These are phyloP conservation scores for Persicaria maculosa DNA, from an alignment of 148 eudicot genomes.

Conservation along the genomic window DNA sequence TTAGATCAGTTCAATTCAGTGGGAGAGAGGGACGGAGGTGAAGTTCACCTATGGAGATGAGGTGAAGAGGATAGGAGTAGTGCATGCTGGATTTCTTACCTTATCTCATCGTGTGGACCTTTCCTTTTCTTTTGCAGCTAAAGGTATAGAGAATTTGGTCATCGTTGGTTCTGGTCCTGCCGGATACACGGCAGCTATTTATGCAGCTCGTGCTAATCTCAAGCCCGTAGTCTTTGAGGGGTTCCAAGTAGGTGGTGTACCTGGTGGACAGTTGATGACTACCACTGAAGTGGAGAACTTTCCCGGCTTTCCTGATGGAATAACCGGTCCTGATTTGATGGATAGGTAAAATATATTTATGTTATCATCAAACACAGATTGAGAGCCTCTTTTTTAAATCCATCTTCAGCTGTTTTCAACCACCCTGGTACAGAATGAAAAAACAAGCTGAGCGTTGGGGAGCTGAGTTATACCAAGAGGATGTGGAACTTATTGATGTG, in stretches of 20 bases:
- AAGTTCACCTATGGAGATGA: neutral
- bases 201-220: constrained; percentile 97
- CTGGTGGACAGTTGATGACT: constrained; percentile 99
- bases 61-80: neutral
- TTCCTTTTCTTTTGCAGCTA: constrained; percentile 33
- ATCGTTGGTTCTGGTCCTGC: constrained; percentile 99
- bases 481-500: constrained; percentile 86
- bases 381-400: neutral
- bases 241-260: constrained; percentile 88
- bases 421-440: constrained; percentile 52
- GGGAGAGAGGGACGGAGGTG: neutral
- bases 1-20: neutral
- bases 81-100: too few relatives aligned
- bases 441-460: constrained; percentile 99
- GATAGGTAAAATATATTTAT: constrained; percentile 45
- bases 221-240: constrained; percentile 98
- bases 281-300: constrained; percentile 98
- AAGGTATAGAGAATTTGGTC: constrained; percentile 69
- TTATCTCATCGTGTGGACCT: neutral
- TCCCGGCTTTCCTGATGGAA: constrained; percentile 98
- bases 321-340: constrained; percentile 98
- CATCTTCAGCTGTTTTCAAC: constrained; percentile 11
- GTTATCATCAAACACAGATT: neutral
- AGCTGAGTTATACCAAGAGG: constrained; percentile 91
- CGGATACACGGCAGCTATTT: constrained; percentile 97